Evolutionary conservation across 1,139 yeast species (phyloP), one percentile per base, ranked within the genome.

Genomic region (Magnusiomyces sp.): DNA sequence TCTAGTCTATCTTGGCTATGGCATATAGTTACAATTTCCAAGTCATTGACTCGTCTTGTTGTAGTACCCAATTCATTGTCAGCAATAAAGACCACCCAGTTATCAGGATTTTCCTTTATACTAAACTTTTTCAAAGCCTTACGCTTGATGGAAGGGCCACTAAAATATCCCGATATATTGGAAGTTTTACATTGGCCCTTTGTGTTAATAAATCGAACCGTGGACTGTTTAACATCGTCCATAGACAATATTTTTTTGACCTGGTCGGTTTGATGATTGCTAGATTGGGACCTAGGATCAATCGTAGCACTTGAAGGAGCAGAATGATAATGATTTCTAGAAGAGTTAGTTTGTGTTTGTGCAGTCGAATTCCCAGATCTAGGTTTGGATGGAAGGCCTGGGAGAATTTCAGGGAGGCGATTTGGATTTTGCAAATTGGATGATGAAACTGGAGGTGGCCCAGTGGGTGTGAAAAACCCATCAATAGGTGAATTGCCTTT

Each of bases 11-110:
- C 89, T 2, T 80, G 75, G 0, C 90, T 80, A 60, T 84, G 90
- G 61, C 95, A 85, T 5, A 86, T 80, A 0, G 95, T 81, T 2
- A 86, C 87, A 45, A 89, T 72, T 62, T 87, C 96, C 13, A 83
- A 85, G 59, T 87, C 95, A 59, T 77, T 81, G 43, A 89, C 69
- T 36, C 77, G 62, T 49, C 76, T 11, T 6, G 31, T 59, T 10
- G 81, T 66, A 2, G 70, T 70, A 34, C 70, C 71, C 11, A 54
- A 50, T 27, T 61, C 64, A 34, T 57, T 56, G 42, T 75, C 74
- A 6, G 64, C 61, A 36, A 76, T 71, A 58, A 72, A 78, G 1
- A 77, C 72, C 44, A 71, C 73, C 71, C 79, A 79, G 36, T 70
- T 65, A 42, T 74, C 79, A 47, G 79, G 76, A 11, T 67, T 73